These are phyloP conservation scores for Xylariaceae sp. DNA, from an alignment of 2,329 filamentous ascomycete species.

Conservation along the genomic window DNA sequence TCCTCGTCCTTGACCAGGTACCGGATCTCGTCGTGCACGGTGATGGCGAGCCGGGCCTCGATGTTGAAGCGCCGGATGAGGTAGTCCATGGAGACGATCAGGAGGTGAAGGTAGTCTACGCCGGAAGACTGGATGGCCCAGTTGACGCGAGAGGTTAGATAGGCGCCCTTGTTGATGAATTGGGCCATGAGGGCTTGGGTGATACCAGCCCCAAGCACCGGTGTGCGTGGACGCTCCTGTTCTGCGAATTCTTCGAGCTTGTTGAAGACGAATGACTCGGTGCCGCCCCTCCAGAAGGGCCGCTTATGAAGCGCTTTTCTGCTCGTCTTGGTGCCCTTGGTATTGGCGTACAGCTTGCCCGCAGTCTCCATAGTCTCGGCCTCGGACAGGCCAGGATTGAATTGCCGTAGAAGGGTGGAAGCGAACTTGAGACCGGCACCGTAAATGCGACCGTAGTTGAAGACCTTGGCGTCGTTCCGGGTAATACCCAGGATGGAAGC, in stretches of 20 bases:
- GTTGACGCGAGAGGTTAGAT: conserved; percentile 94
- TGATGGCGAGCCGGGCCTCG: conserved; percentile 77
- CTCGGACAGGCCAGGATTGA: conserved; percentile 80
- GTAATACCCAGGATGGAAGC: conserved; percentile 89
- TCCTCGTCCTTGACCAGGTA: conserved; percentile 83
- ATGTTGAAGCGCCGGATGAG: conserved; percentile 79
- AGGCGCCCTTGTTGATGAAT: conserved; percentile 81
- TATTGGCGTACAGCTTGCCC: conserved; percentile 73
- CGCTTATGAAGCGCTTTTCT: conserved; percentile 64
- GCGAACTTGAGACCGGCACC: conserved; percentile 96
- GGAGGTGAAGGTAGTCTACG: conserved; percentile 90
- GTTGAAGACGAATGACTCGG: conserved; percentile 97
- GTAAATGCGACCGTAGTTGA: conserved; percentile 98
- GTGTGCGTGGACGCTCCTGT: conserved; percentile 82
- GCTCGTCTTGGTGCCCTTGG: conserved; percentile 81
- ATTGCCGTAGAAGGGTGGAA: conserved; percentile 80
- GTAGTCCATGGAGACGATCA: conserved; percentile 93
- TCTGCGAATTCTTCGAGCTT: conserved; percentile 96
- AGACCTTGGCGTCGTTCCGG: conserved; percentile 90
- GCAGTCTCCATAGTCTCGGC: conserved; percentile 69
- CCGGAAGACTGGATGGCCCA: conserved; percentile 98
- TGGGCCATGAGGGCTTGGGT: conserved; percentile 89
- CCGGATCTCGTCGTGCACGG: conserved; percentile 94
- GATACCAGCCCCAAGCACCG: conserved; percentile 88
- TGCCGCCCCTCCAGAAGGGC: conserved; percentile 90